Conservation (phyloP, 139 green algal genomes). For the Nannochloris sp. region DNA sequence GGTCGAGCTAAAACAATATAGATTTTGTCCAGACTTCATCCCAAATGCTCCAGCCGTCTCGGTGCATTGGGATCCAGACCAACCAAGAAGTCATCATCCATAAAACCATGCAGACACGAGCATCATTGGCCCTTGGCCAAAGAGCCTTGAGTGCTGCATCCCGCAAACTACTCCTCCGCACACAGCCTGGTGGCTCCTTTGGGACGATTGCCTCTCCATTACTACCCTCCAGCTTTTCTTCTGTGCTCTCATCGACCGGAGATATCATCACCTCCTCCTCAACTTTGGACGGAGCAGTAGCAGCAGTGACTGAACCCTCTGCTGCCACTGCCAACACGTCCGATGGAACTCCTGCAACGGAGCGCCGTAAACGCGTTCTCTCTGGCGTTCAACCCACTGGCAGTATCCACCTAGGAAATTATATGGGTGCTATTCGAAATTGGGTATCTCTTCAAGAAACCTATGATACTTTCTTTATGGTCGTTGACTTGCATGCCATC, state of each 20-base stretch:
- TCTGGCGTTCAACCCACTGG: slow-evolving; percentile 96
- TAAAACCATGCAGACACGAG: background rate
- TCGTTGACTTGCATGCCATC: slow-evolving; percentile 96
- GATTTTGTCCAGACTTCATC: too few relatives aligned
- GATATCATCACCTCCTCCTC: background rate
- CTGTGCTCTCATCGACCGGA: background rate
- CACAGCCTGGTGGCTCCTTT: too few relatives aligned
- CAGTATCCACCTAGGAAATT: slow-evolving; percentile 94
- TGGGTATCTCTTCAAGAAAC: slow-evolving; percentile 92
- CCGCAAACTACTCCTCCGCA: too few relatives aligned
- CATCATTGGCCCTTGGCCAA: background rate
- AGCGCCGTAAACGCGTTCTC: slow-evolving; percentile 73
- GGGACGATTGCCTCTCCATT: background rate
- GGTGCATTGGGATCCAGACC: too few relatives aligned
- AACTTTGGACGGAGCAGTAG: background rate
- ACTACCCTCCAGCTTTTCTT: background rate
- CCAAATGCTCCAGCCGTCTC: too few relatives aligned
- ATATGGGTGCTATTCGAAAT: slow-evolving; percentile 93
- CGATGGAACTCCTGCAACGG: slow-evolving; percentile 6
- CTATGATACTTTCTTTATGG: slow-evolving; percentile 91
- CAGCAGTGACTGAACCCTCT: background rate
- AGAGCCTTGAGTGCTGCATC: background rate
- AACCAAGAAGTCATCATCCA: too few relatives aligned
- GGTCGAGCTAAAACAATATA: too few relatives aligned
- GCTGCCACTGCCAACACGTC: background rate